Percentiles rank a stretch among this genome's conserved stretches.
phyloP scores from a whole-genome alignment of 352 stramenopile species.

The Pythium brachiatum region DNA sequence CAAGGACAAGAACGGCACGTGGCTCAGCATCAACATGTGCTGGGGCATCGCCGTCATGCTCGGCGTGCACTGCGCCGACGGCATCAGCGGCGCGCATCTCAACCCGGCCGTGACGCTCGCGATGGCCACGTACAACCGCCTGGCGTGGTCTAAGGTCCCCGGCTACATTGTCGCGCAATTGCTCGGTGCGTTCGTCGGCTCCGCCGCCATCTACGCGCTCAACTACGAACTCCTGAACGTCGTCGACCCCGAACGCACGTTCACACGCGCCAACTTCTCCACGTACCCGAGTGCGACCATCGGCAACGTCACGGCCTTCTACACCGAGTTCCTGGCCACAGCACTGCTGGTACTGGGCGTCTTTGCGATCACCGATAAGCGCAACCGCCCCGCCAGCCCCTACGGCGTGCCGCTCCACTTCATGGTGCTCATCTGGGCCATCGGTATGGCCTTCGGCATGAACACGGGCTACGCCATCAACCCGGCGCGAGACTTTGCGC shows the following conservation, averaged over 20 bases:
- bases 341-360: slow-evolving; percentile 64
- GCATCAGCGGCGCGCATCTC: slow-evolving; percentile 64
- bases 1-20: too few species aligned
- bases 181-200: slow-evolving; percentile 57
- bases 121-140: slow-evolving; percentile 58
- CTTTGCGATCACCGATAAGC: slow-evolving; percentile 64
- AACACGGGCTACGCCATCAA: slow-evolving; percentile 48
- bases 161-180: slow-evolving; percentile 68
- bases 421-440: slow-evolving; percentile 33
- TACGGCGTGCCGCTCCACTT: slow-evolving; percentile 27
- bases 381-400: slow-evolving; percentile 38
- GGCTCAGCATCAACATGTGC: slow-evolving; percentile 65
- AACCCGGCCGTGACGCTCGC: slow-evolving; percentile 68
- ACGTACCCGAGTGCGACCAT: slow-evolving; percentile 73
- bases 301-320: slow-evolving; percentile 52
- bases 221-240: slow-evolving; percentile 59
- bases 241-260: slow-evolving; percentile 57
- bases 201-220: slow-evolving; percentile 59
- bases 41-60: slow-evolving; percentile 74
- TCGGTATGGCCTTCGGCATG: slow-evolving; percentile 40
- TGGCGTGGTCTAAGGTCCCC: slow-evolving; percentile 62
- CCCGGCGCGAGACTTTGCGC: slow-evolving; percentile 46
- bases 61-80: slow-evolving; percentile 61
- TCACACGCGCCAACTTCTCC: slow-evolving; percentile 67
- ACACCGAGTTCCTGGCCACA: slow-evolving; percentile 60